These are phyloP conservation scores for Clonostachys sp. DNA, from an alignment of 2,329 filamentous ascomycete genomes.

Conservation along the genomic window DNA sequence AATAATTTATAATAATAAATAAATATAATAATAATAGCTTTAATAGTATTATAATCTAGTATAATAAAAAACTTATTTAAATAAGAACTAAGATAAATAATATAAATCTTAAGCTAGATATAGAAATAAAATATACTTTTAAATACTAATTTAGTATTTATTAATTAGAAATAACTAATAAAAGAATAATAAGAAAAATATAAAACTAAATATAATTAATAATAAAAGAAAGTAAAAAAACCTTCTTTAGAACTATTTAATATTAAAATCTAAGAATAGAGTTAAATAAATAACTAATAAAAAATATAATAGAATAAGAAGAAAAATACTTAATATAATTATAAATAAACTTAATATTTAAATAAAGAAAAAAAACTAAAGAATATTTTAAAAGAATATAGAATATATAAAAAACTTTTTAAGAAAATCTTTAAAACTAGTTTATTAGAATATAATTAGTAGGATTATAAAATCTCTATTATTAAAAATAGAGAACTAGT, in stretches of 20 bases:
- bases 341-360: background rate
- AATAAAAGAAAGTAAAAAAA: background rate
- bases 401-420: conserved; percentile 5
- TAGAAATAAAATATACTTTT: background rate
- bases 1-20: background rate
- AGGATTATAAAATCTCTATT: too few species aligned
- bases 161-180: background rate
- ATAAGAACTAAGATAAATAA: background rate
- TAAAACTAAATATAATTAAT: background rate
- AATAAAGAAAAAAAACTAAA: background rate
- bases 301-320: background rate
- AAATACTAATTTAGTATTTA: background rate
- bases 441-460: too few species aligned
- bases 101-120: background rate
- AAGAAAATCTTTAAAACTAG: conserved; percentile 1
- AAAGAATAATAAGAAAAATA: background rate
- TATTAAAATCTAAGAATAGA: background rate
- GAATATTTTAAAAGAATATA: background rate
- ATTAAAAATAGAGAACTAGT: too few species aligned
- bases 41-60: background rate
- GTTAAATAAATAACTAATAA: background rate
- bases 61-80: background rate
- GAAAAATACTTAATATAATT: background rate
- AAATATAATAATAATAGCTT: background rate
- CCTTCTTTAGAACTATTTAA: background rate